Evolutionary conservation across 2,329 filamentous ascomycete genomes (phyloP), one percentile per base, ranked within the genome.

Genomic region (Venturia aucupariae): DNA sequence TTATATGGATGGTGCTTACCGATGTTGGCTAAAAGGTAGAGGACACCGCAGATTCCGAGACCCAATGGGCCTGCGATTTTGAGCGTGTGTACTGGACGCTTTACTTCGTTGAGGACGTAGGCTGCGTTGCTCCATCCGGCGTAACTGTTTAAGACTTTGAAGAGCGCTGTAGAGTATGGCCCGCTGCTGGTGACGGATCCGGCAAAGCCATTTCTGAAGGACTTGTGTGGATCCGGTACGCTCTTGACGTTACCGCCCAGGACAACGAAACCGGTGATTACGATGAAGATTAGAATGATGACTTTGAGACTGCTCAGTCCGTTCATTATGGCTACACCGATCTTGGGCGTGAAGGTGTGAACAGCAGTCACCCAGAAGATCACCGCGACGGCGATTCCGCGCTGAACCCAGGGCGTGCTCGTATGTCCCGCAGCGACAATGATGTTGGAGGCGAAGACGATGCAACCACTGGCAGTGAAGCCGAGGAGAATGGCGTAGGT

Each of bases 51-150:
- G 6, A 79, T 80, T 1, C 80, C 82, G 3, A 87, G 77, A 2
- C 84, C 85, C 0, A 86, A 70, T 0, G 84, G 84, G 0, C 83
- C 84, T 0, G 84, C 84, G 61, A 85, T 75, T 1, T 78, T 70
- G 5, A 86, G 76, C 0, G 84, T 86, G 68, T 78, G 80, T 38
- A 76, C 78, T 0, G 83, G 83, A 54, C 82, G 78, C 67, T 79
- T 82, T 41, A 86, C 74, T 69, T 87, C 84, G 66, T 80, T 76
- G 3, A 86, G 73, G 1, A 86, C 84, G 66, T 86, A 86, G 72
- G 85, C 86, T 38, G 83, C 83, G 65, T 85, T 86, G 69, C 85
- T 82, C 84, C 84, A 87, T 3, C 84, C 84, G 68, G 83, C 84
- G 75, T 85, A 86, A 71, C 87, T 84, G 62, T 85, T 85, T 65